A percentile compares a stretch with the other conserved stretches of the same genome.
Conservation (phyloP, 805 yeast genomes). For the Wickerhamiella azymoides region DNA sequence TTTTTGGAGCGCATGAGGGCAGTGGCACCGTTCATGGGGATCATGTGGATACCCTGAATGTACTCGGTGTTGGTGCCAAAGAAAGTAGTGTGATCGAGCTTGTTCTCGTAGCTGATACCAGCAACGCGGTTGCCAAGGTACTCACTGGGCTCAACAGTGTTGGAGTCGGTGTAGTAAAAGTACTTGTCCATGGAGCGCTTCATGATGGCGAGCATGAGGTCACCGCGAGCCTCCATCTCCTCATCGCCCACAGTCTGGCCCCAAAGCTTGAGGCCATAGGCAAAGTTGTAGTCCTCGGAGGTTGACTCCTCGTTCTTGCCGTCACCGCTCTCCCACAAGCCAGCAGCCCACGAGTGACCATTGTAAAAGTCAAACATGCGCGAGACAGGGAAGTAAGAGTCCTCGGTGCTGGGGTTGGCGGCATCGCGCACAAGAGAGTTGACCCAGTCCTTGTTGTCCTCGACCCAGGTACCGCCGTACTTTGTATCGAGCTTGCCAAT, state of each 20-base stretch:
- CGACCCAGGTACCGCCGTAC: constrained; percentile 39
- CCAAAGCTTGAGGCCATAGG: constrained; percentile 64
- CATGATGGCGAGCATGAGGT: constrained; percentile 46
- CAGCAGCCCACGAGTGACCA: constrained; percentile 75
- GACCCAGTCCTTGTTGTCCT: constrained; percentile 40
- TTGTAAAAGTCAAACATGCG: constrained; percentile 59
- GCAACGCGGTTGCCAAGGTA: constrained; percentile 50
- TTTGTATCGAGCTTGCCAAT: constrained; percentile 47
- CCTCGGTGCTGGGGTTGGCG: constrained; percentile 42
- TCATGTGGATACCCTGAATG: constrained; percentile 72
- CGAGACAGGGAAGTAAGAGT: constrained; percentile 50
- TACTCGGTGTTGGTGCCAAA: constrained; percentile 53
- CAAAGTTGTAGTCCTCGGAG: constrained; percentile 61
- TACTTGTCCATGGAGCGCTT: constrained; percentile 41
- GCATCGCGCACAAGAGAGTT: constrained; percentile 52
- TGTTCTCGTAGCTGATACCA: constrained; percentile 70
- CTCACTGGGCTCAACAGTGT: constrained; percentile 38
- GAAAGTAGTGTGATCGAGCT: constrained; percentile 59
- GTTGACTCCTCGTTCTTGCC: constrained; percentile 64
- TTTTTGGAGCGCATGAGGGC: constrained; percentile 37
- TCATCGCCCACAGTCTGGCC: constrained; percentile 43
- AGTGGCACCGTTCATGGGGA: constrained; percentile 55
- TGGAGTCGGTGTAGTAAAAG: constrained; percentile 37
- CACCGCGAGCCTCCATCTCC: constrained; percentile 43
- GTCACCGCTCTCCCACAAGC: constrained; percentile 47